These are phyloP conservation scores for Colletotrichum musae DNA, from an alignment of 2,329 filamentous ascomycete species.

Conservation along the genomic window DNA sequence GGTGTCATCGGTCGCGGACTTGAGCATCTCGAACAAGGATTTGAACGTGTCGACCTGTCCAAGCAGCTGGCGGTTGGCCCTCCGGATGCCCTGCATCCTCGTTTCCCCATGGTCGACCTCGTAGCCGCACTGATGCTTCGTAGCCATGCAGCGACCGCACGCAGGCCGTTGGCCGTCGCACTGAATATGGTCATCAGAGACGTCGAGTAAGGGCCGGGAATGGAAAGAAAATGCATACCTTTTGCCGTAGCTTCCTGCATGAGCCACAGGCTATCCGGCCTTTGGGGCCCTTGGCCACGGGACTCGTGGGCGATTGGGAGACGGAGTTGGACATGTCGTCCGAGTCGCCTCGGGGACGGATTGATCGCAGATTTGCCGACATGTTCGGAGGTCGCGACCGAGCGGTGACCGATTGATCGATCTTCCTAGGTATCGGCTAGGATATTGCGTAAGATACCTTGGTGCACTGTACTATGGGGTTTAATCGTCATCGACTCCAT, in stretches of 20 bases:
- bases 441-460: too few relatives aligned
- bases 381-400: neutral
- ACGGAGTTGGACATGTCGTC: conserved; percentile 2
- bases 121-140: conserved; percentile 23
- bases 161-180: conserved; percentile 31
- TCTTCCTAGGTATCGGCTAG: too few relatives aligned
- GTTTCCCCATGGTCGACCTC: conserved; percentile 35
- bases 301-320: neutral
- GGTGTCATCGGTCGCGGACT: conserved; percentile 5
- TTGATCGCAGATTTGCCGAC: conserved; percentile 22
- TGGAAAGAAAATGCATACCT: conserved; percentile 4
- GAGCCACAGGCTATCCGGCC: conserved; percentile 30
- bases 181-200: neutral
- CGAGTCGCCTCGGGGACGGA: conserved; percentile 17
- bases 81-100: conserved; percentile 35
- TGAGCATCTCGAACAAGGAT: conserved; percentile 25
- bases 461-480: too few relatives aligned
- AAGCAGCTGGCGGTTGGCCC: conserved; percentile 22
- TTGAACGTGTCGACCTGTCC: conserved; percentile 18
- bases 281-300: conserved; percentile 9
- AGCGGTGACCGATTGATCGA: too few relatives aligned
- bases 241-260: conserved; percentile 34
- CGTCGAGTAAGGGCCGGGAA: neutral
- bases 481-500: too few relatives aligned
- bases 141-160: conserved; percentile 16